Conservation (phyloP, 2,329 filamentous ascomycete genomes). For the Microcera coccophila region DNA sequence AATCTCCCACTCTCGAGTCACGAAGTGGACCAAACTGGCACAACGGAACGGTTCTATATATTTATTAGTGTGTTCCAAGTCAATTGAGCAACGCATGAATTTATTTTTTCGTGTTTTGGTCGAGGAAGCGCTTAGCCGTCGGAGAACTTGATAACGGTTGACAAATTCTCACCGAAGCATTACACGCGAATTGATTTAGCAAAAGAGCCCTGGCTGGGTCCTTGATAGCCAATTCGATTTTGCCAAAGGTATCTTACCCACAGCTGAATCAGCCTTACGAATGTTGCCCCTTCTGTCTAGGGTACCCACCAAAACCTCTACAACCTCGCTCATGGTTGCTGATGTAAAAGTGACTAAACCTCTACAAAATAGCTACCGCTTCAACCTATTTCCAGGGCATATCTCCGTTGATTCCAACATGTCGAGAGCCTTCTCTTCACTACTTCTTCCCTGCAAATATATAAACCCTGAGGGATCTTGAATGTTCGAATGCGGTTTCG, state of each 20-base stretch:
- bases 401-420: background rate
- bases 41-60: no score
- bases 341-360: slow-evolving; percentile 28
- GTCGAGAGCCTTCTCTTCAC: background rate
- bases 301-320: slow-evolving; percentile 6
- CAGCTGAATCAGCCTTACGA: slow-evolving; percentile 21
- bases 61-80: no score
- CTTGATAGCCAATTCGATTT: background rate
- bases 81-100: no score
- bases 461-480: slow-evolving; percentile 9
- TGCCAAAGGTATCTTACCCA: background rate
- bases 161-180: no score
- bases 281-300: slow-evolving; percentile 4
- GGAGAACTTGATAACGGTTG: no score
- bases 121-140: no score
- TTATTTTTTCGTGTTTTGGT: no score
- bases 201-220: no score
- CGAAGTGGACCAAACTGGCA: no score
- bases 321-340: slow-evolving; percentile 12
- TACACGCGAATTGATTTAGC: no score
- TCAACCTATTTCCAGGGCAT: background rate
- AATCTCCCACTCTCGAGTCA: no score
- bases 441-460: slow-evolving; percentile 11
- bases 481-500: slow-evolving; percentile 28
- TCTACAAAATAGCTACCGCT: background rate